phyloP scores from a whole-genome alignment of 768 basidiomycete genomes.

The Mycena haematopus region DNA sequence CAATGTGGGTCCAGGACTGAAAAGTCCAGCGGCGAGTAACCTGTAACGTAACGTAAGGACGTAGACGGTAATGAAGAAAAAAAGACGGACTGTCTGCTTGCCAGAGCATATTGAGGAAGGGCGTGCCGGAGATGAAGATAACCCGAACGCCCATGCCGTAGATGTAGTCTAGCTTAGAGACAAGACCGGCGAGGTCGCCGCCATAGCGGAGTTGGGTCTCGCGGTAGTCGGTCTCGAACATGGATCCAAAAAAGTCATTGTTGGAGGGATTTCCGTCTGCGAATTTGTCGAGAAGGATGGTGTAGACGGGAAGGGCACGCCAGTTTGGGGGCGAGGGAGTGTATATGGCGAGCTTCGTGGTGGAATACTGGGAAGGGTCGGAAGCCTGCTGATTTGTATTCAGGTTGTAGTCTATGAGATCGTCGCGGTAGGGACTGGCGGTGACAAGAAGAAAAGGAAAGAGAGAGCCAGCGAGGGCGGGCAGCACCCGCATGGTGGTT shows the following conservation, averaged over 20 bases:
- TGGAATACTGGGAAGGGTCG: constrained; percentile 67
- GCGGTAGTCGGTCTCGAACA: constrained; percentile 83
- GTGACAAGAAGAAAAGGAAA: constrained; percentile 45
- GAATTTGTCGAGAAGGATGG: constrained; percentile 89
- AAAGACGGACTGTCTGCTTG: constrained; percentile 85
- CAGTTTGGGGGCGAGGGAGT: constrained; percentile 85
- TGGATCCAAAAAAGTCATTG: constrained; percentile 85
- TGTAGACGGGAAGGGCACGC: constrained; percentile 82
- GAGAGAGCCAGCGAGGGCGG: constrained; percentile 48
- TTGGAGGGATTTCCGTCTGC: constrained; percentile 92
- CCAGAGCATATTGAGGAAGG: constrained; percentile 97
- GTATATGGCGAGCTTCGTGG: constrained; percentile 66
- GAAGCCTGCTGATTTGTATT: constrained; percentile 78
- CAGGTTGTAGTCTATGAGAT: constrained; percentile 77
- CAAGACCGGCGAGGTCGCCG: constrained; percentile 85
- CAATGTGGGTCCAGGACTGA: constrained; percentile 91
- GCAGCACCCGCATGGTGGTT: constrained; percentile 52
- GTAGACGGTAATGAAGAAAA: constrained; percentile 5
- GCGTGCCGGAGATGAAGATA: constrained; percentile 92
- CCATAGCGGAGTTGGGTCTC: constrained; percentile 91
- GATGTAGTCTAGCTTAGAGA: constrained; percentile 81
- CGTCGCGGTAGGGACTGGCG: constrained; percentile 72
- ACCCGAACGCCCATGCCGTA: constrained; percentile 86
- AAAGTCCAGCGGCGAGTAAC: constrained; percentile 94
- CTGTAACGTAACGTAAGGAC: constrained; percentile 43